Conservation (phyloP, 208 protist species). For the Leishmania guyanensis region DNA sequence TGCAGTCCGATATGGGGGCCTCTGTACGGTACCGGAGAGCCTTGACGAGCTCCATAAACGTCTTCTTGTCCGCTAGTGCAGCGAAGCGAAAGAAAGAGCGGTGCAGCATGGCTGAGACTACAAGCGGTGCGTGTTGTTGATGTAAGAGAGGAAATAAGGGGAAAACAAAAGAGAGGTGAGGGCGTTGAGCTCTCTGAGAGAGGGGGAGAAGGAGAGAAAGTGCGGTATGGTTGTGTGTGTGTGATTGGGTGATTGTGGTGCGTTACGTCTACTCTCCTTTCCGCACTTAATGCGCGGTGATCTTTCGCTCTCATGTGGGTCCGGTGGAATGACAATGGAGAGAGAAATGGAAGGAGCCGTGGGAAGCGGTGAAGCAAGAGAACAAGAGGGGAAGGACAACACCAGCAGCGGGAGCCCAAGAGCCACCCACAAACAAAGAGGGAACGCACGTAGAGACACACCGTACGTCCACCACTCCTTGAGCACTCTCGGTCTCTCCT, state of each 20-base stretch:
- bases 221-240: not conserved
- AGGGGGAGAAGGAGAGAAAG: no score
- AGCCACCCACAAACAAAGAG: not conserved
- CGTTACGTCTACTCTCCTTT: not conserved
- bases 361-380: not conserved
- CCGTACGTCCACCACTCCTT: not conserved
- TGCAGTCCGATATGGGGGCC: conserved; percentile 90
- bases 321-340: not conserved
- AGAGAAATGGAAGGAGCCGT: not conserved
- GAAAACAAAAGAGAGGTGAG: no score
- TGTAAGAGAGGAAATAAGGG: not conserved
- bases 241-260: no score
- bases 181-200: no score
- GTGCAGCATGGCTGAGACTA: conserved; percentile 41
- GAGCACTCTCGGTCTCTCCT: not conserved
- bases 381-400: not conserved
- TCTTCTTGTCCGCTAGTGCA: conserved; percentile 57
- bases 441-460: not conserved
- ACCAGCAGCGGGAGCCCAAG: not conserved
- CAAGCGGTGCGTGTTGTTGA: not conserved
- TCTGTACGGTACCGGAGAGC: conserved; percentile 89
- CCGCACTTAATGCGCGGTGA: not conserved
- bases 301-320: not conserved
- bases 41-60: conserved; percentile 88
- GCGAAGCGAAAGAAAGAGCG: conserved; percentile 31